Evolutionary conservation across 208 protist species (phyloP), one percentile per base, ranked within the genome.

Genomic region (Leishmania tropica): DNA sequence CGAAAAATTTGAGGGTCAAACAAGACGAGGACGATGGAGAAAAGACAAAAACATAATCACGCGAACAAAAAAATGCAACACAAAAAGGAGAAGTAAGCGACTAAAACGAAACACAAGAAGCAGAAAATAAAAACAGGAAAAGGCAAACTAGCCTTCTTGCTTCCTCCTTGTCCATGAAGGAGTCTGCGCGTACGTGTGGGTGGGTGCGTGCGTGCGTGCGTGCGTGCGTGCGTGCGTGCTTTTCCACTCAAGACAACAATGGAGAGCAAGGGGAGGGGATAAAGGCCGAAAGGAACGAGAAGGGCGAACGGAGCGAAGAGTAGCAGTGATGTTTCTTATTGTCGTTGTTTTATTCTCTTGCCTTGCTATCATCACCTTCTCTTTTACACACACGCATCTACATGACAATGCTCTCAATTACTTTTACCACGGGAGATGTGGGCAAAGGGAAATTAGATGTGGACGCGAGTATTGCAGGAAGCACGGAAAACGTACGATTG

Each of bases 71-170:
- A 19, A 60, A 76, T 47, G 8, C 0, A 48, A 13, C 8, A 48
- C 37, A 60, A 58, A 56, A 53, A 45, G 45, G 40, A 10, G 24
- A 54, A 56, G 47, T 17, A 19, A 45, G 21, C 6, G 67, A 47
- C 5, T 24, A 6, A 45, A 54, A 21, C 13, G 28, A 75, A 37
- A 56, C 17, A 54, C 19, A 31, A 15, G 47, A 35, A 24, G 70
- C 45, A n/a, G 28, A 75, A 35, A 75, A 58, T 56, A 75, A 37
- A 75, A 75, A 56, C 42, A 47, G n/a, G 10, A 72, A 37, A 35
- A 15, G 11, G 10, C 6, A 35, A 65, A 65, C 0, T 65, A 65
- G n/a, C 21, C 60, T 65, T 65, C 21, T 65, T 65, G 60, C 60
- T 35, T 65, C 60, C 11, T 37, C 51, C 15, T 54, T 54, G 17